These are phyloP conservation scores for Arabidopsis hybrid DNA, from an alignment of 441 rosid species.

Conservation along the genomic window DNA sequence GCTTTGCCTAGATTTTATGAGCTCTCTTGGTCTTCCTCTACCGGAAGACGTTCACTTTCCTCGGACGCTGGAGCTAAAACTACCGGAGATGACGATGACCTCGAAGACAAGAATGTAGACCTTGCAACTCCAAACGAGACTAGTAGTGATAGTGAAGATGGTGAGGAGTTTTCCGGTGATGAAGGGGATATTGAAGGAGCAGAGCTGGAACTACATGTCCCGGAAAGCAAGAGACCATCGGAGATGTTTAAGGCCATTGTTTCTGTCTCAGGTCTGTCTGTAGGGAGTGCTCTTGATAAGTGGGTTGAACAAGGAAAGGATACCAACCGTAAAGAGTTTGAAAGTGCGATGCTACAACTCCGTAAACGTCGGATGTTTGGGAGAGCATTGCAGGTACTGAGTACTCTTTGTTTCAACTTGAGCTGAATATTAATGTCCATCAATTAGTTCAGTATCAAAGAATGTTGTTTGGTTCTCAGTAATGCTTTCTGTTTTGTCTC, in stretches of 20 bases:
- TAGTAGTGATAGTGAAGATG: conserved; percentile 51
- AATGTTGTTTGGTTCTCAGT: background rate
- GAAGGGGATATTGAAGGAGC: conserved; percentile 48
- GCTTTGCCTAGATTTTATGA: conserved; percentile 44
- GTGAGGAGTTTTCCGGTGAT: conserved; percentile 56
- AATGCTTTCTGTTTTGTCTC: background rate
- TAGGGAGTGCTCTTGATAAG: conserved; percentile 59
- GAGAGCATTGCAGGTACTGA: conserved; percentile 78
- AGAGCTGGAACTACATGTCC: conserved; percentile 49
- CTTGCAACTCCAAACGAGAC: conserved; percentile 52
- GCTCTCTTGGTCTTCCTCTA: conserved; percentile 25
- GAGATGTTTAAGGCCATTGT: conserved; percentile 62
- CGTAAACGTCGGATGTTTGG: conserved; percentile 74
- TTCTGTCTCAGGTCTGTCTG: conserved; percentile 51
- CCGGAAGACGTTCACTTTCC: conserved; percentile 53
- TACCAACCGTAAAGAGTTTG: conserved; percentile 49
- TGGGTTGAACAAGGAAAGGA: conserved; percentile 78
- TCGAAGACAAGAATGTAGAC: conserved; percentile 67
- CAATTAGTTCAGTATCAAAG: background rate
- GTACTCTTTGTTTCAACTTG: background rate
- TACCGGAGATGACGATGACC: conserved; percentile 59
- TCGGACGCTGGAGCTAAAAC: conserved; percentile 68
- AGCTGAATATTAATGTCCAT: conserved; percentile 9
- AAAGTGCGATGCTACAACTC: conserved; percentile 53
- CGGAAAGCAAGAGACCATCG: conserved; percentile 32